Percentiles rank a stretch among this genome's conserved stretches.
Evolutionary conservation across 1,139 yeast genomes (phyloP).

Genomic region (Magnusiomyces suaveolens): DNA sequence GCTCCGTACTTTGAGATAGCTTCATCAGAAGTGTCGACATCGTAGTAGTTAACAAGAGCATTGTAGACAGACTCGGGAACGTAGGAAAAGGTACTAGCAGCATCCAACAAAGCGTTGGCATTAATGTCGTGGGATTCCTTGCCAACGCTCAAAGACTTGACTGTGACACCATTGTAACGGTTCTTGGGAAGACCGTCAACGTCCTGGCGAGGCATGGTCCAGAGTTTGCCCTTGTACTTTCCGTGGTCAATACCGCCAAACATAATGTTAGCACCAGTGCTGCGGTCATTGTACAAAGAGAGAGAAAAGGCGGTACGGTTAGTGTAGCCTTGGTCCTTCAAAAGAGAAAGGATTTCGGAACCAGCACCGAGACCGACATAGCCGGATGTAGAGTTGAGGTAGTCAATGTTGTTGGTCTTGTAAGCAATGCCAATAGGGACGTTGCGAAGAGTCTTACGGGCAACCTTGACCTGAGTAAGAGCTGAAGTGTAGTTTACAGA

Average conservation of each 20-base stretch:
- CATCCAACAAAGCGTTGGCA: background rate
- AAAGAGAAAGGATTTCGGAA: background rate
- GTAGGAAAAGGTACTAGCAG: background rate
- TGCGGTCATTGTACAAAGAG: background rate
- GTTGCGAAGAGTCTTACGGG: background rate
- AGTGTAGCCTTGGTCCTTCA: constrained; percentile 1
- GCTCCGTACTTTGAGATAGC: background rate
- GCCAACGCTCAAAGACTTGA: background rate
- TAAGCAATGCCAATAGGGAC: constrained; percentile 2
- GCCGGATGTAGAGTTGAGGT: background rate
- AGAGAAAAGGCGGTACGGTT: background rate
- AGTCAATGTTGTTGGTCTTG: background rate
- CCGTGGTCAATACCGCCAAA: constrained; percentile 3
- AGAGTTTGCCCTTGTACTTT: background rate
- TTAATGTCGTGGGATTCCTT: background rate
- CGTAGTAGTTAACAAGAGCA: background rate
- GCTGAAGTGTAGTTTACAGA: background rate
- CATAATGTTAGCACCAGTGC: background rate
- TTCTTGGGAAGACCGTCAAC: background rate
- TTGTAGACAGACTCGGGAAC: background rate
- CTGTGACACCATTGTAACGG: background rate
- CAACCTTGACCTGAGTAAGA: background rate
- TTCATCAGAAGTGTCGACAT: background rate
- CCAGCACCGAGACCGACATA: background rate
- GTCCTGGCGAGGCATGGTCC: background rate